Conservation (phyloP, 129 eudicot genomes). For the Lactuca sativa region DNA sequence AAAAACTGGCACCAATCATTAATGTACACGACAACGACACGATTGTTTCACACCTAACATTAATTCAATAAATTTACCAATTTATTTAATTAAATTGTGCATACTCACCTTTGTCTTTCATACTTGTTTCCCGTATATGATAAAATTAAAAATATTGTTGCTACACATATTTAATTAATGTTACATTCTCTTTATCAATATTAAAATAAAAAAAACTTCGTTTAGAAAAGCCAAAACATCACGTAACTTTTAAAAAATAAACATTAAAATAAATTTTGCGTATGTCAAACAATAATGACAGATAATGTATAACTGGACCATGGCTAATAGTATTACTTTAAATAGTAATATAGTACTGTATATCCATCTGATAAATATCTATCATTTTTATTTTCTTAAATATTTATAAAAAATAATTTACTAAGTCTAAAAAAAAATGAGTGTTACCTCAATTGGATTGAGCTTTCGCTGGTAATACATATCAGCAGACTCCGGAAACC, state of each 20-base stretch:
- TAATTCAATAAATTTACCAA: background rate
- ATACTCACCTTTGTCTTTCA: background rate
- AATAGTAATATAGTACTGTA: too few species aligned
- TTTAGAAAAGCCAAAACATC: too few species aligned
- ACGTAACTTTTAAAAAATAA: too few species aligned
- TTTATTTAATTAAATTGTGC: background rate
- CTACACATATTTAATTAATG: background rate
- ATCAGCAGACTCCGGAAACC: constrained; percentile 63
- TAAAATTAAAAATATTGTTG: too few species aligned
- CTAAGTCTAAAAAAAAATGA: background rate
- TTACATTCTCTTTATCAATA: background rate
- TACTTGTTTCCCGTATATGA: background rate
- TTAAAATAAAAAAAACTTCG: too few species aligned
- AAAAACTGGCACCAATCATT: background rate
- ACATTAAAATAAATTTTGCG: too few species aligned
- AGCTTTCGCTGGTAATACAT: constrained; percentile 56
- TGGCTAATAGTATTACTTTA: too few species aligned
- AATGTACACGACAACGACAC: background rate
- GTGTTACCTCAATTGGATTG: constrained; percentile 65
- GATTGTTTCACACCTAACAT: background rate
- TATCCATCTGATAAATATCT: background rate
- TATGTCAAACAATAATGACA: too few species aligned
- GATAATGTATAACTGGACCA: too few species aligned
- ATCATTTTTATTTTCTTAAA: too few species aligned
- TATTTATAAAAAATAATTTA: background rate